Conservation (phyloP, 495 filamentous ascomycete species). For the Parmelia sp. region DNA sequence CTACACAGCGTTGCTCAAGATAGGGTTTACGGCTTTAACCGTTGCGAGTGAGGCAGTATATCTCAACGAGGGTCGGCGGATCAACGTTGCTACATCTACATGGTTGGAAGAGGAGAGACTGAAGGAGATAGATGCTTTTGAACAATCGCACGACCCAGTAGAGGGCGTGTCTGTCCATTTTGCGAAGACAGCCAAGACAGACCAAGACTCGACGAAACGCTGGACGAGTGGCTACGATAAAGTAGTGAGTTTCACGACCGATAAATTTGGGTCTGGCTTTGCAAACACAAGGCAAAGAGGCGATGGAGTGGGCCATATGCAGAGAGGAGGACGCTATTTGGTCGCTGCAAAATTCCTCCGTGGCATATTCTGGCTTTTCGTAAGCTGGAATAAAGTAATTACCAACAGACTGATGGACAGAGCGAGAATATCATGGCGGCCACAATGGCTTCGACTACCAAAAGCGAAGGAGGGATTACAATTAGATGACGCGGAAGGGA, state of each 20-base stretch:
- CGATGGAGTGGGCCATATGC: conserved; percentile 70
- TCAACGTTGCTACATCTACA: conserved; percentile 70
- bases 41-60: conserved; percentile 95
- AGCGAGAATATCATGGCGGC: conserved; percentile 56
- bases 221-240: conserved; percentile 61
- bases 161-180: conserved; percentile 33
- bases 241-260: conserved; percentile 53
- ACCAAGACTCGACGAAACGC: conserved; percentile 1
- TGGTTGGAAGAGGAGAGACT: conserved; percentile 88
- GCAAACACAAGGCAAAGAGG: conserved; percentile 37
- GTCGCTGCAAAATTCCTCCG: conserved; percentile 68
- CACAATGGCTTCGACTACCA: conserved; percentile 53
- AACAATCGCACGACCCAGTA: conserved; percentile 36
- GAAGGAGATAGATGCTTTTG: conserved; percentile 48
- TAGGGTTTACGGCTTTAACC: conserved; percentile 79
- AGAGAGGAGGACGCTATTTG: conserved; percentile 64
- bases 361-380: conserved; percentile 60
- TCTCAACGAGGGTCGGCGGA: conserved; percentile 76
- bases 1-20: conserved; percentile 79
- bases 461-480: conserved; percentile 4
- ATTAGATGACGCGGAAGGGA: conserved; percentile 22
- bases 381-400: conserved; percentile 51
- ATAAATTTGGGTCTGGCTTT: conserved; percentile 40
- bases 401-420: conserved; percentile 48
- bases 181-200: conserved; percentile 21